Base-by-base conservation (phyloP, 2,329 filamentous ascomycete species). In the Mollisiaceae sp. region DNA sequence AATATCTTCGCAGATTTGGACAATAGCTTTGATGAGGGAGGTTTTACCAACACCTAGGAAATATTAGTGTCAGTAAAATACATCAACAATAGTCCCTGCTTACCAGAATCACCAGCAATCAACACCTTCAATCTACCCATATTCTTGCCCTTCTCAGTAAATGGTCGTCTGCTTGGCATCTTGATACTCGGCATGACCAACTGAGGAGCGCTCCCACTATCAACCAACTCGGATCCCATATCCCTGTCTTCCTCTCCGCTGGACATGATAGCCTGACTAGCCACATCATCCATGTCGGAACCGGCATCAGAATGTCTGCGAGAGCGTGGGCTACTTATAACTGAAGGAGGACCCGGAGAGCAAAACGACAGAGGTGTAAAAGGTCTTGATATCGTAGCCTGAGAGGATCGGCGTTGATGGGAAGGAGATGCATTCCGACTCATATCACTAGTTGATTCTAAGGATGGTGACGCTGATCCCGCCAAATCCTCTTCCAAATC, bases 181-280 rank as follows among this genome's bases (percentile, higher is more conserved):
- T 87, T 89, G 73, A 99, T 90, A 75, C 93, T 97, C 5, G 95
- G 95, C 95, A 99, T 99, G 66, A 99, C 92, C n/a, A 99, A 85
- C 77, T 98, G 94, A 27, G 91, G 90, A 47, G 82, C 83, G 67
- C 77, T 82, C 57, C 80, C 79, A 81, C 83, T 75, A 85, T 89
- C 74, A 68, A 78, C 70, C 76, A 81, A 77, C 55, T 65, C 69
- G 12, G 74, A 82, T 78, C 54, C 80, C 81, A 60, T 85, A 83
- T 72, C 86, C 81, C 65, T 66, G 11, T 75, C 73, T 43, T 77
- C 75, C 22, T 76, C 75, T 18, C 69, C 75, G 41, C 75, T 76
- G 9, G 74, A 76, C 24, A 70, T 56, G 41, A 77, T 73, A 36
- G 74, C 75, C 60, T 78, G 77, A 69, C 76, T 80, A 43, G 75